Base-by-base conservation (phyloP, 2,329 filamentous ascomycete species). In the Penicillium sp. region DNA sequence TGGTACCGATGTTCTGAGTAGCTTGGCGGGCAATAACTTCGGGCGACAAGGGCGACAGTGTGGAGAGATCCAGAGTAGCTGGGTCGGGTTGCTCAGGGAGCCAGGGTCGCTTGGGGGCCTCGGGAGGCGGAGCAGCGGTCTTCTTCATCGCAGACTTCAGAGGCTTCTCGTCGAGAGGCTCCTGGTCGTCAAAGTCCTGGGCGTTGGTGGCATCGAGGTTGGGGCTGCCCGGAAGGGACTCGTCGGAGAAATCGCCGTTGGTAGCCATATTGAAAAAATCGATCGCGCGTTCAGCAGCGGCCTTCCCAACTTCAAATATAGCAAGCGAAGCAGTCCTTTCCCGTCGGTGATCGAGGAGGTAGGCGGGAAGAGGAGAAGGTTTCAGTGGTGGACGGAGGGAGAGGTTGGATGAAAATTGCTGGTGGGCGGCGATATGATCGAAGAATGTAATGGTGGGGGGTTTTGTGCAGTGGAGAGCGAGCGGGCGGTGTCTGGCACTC, bases 11-110 rank as follows among this genome's bases (percentile, higher is more conserved):
- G 81, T 98, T 98, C 84, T 98, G 97, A 57, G 95, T 99, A 56
- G 95, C 95, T 85, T 99, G 95, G 72, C 95, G 87, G 62, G 92
- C 92, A 74, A 99, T 99, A 75, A 99, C 98, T 77, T 98, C 94
- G 67, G 93, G 92, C 16, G 94, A 96, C 70, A 97, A 83, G 58
- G 95, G 94, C 66, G 85, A 91, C 70, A 99, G 83, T 54, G 80
- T 86, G 66, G 86, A 85, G 71, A 97, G 85, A 73, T 98, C 91
- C 73, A 99, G 85, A 69, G 92, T 89, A 76, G 89, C 87, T 71
- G 95, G 92, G 69, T 99, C 91, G 66, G 95, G 96, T 82, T 99
- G 95, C 69, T 92, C 91, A 70, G 95, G 95, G 59, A 92, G 83
- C 63, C 82, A 81, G 65, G 89, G 88, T 70, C 85, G 81, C 71